Evolutionary conservation across 805 yeast genomes (phyloP), one percentile per base, ranked within the genome.

Genomic region (Wickerhamiella parazyma): DNA sequence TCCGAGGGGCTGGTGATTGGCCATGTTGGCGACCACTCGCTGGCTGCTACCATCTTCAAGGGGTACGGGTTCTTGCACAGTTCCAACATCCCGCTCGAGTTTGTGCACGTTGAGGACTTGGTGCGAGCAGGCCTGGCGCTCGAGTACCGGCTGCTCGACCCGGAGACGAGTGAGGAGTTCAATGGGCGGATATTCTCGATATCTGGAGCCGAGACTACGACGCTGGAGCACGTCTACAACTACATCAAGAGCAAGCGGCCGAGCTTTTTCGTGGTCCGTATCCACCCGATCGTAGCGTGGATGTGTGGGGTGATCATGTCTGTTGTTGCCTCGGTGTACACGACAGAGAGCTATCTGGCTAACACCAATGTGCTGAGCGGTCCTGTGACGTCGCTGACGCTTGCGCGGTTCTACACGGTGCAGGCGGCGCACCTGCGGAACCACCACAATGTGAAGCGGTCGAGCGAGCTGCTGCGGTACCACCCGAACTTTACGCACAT

Each of bases 121-220:
- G 58, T 68, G 58, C 43, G 72, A 65, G 44, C 70, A 58, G 49
- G 71, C 67, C 20, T 73, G 61, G 51, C 70, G 58, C 46, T 53
- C 10, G 60, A 55, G 42, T 45, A 48, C 33, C 41, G 39, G 34
- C 49, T 54, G 20, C 41, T 48, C 19, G 56, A 55, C 41, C 56
- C 56, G 18, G 42, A 38, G 2, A 47, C 57, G 2, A 45, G 45
- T 8, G 33, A 14, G 2, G 14, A 41, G 18, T 45, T 38, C 42
- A 19, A 33, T 20, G 49, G 51, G 17, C 18, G 38, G 10, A 36
- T 44, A 29, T 54, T 49, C 41, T 46, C 53, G 3, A 44, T 57
- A 2, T 49, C 49, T 14, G 49, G 51, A 14, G 34, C 36, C 12
- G 50, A 49, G 38, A 40, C 47, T 19, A 57, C 58, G 1, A 54